Evolutionary conservation across 768 basidiomycete species (phyloP).

Genomic region (Suillus weaverae): DNA sequence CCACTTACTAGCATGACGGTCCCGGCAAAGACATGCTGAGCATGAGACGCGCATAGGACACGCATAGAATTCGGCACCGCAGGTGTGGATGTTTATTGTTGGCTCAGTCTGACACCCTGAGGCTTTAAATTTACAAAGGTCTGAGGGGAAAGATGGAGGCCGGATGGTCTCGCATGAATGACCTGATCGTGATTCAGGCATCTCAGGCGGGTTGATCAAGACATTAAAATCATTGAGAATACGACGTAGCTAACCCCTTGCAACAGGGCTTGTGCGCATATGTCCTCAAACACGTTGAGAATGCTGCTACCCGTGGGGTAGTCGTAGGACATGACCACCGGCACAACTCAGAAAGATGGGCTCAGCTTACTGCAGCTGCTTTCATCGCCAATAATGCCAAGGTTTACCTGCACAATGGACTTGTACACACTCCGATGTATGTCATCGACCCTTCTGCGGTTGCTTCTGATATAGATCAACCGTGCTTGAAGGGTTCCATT

Average conservation of each 20-base stretch:
- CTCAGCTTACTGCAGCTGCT: conserved; percentile 66
- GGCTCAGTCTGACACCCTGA: not conserved
- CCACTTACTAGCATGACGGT: not conserved
- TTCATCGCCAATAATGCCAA: conserved; percentile 67
- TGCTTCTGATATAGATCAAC: not conserved
- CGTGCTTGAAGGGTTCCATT: conserved; percentile 70
- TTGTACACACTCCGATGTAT: conserved; percentile 83
- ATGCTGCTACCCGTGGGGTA: conserved; percentile 61
- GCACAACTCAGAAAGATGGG: conserved; percentile 78
- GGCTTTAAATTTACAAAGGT: conserved; percentile 41
- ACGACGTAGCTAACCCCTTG: not conserved
- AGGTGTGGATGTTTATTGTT: conserved; percentile 41
- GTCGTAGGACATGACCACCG: conserved; percentile 89
- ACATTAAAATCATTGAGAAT: not conserved
- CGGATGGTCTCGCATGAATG: conserved; percentile 91
- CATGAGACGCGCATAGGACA: conserved; percentile 36
- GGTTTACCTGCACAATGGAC: conserved; percentile 64
- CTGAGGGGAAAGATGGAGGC: conserved; percentile 83
- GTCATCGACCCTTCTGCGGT: conserved; percentile 18
- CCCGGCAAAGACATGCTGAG: not conserved
- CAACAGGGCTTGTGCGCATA: conserved; percentile 76
- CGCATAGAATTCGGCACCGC: conserved; percentile 90
- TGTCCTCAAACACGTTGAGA: conserved; percentile 49
- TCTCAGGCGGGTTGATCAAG: conserved; percentile 57
- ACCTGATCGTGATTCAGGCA: conserved; percentile 77